phyloP scores from a whole-genome alignment of 352 stramenopile genomes.

The Hyaloperonospora brassicae region DNA sequence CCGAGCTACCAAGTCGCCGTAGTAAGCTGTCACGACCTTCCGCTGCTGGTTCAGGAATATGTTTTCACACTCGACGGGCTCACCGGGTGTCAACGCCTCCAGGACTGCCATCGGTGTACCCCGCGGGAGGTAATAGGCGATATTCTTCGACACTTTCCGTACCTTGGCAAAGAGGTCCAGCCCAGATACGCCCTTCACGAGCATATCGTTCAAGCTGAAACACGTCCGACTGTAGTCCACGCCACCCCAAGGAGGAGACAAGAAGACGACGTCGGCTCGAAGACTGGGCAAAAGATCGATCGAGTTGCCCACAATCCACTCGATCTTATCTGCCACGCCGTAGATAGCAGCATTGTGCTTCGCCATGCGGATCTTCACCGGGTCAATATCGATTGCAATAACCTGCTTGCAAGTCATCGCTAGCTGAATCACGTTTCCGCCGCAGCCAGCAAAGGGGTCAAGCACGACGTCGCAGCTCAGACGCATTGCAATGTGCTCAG shows the following conservation, averaged over 20 bases:
- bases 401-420: conserved; percentile 83
- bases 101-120: conserved; percentile 50
- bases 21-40: conserved; percentile 81
- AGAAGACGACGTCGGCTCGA: conserved; percentile 82
- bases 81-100: conserved; percentile 36
- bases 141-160: conserved; percentile 50
- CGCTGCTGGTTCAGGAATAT: conserved; percentile 73
- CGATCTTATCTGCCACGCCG: conserved; percentile 83
- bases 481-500: conserved; percentile 77
- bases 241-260: conserved; percentile 88
- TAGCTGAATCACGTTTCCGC: conserved; percentile 91
- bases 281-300: conserved; percentile 69
- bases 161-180: conserved; percentile 58
- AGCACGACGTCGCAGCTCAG: conserved; percentile 79
- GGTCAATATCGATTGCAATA: conserved; percentile 90
- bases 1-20: conserved; percentile 40
- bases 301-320: conserved; percentile 88
- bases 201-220: conserved; percentile 62
- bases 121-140: conserved; percentile 79
- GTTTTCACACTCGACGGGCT: conserved; percentile 65
- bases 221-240: conserved; percentile 59
- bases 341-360: conserved; percentile 89
- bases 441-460: conserved; percentile 89
- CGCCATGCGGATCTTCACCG: conserved; percentile 83
- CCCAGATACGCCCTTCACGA: conserved; percentile 49